Base-by-base conservation (phyloP, 495 filamentous ascomycete genomes). In the Saxophila tyrrhenica region DNA sequence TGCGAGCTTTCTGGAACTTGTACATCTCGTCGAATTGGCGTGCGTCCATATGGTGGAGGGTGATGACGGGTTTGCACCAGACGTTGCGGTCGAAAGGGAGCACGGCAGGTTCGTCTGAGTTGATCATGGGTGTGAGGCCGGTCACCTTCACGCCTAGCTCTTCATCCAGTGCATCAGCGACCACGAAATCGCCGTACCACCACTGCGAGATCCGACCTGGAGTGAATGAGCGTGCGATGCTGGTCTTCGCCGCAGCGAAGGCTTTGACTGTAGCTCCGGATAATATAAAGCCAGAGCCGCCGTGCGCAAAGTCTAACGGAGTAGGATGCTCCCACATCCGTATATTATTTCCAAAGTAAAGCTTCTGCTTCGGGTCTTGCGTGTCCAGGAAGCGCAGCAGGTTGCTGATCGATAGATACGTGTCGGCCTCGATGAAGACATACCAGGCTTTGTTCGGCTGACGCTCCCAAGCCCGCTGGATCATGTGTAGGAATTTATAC, bases 401-500 rank as follows among this genome's bases (percentile, higher is more conserved):
- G 49, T 78, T 83, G 57, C 71, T 65, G 79, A 78, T 82, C 42
- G 82, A 68, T n/a, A 81, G 57, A 60, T 82, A 85, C 0, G 79
- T 82, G 65, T 86, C 81, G 0, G 77, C 75, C 51, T 84, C 79
- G 64, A 82, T 72, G 63, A 84, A 83, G 44, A 83, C 74, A 58
- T 78, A 86, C 79, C 81, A 86, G 39, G 79, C 73, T 2, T 69
- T 70, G 10, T 70, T 62, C 10, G 75, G 74, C 9, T 67, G 67
- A 54, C 67, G 61, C 35, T 62, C 58, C 57, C 74, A 75, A 23
- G 81, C 77, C 38, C 73, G 67, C 47, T 78, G 71, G 45, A 84
- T 69, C 71, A 80, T 78, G 1, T 78, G 78, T 8, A 86, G 68
- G 57, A 84, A 83, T 61, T 85, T 86, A 71, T 79, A 84, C 62